These are phyloP conservation scores for Diplodia intermedia DNA, from an alignment of 2,329 filamentous ascomycete genomes.

Conservation along the genomic window DNA sequence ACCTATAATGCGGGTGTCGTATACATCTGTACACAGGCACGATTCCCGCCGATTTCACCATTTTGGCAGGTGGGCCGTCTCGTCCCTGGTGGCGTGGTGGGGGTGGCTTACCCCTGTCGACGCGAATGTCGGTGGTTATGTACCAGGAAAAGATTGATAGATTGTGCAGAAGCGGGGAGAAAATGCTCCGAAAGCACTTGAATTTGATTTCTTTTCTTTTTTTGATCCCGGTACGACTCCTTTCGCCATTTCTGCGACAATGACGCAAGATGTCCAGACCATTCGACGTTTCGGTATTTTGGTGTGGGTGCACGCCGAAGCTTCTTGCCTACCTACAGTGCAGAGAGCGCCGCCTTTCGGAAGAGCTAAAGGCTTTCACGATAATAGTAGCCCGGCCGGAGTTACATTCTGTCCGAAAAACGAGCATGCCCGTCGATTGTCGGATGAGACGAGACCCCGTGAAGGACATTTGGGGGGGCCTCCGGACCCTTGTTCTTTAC, in stretches of 20 bases:
- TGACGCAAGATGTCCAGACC: neutral
- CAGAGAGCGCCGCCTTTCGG: neutral
- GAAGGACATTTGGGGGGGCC: neutral
- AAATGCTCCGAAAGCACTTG: neutral
- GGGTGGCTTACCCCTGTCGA: no score
- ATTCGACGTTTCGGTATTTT: constrained; percentile 2
- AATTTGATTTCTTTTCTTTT: neutral
- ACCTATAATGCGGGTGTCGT: neutral
- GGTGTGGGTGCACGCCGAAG: neutral
- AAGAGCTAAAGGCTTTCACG: neutral
- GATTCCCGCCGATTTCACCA: neutral
- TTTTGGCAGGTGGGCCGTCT: constrained; percentile 1
- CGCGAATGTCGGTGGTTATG: neutral
- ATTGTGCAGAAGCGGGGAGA: no score
- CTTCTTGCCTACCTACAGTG: neutral
- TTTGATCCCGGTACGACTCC: neutral
- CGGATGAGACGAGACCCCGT: neutral
- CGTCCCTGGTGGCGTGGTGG: neutral
- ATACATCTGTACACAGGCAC: neutral
- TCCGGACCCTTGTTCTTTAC: neutral
- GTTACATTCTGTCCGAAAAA: neutral
- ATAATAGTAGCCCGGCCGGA: no score
- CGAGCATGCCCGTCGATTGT: neutral
- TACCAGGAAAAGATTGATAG: neutral
- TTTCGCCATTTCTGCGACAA: neutral